Evolutionary conservation across 2,329 filamentous ascomycete species (phyloP), one percentile per base, ranked within the genome.

Genomic region (Daldinia eschscholtzii): DNA sequence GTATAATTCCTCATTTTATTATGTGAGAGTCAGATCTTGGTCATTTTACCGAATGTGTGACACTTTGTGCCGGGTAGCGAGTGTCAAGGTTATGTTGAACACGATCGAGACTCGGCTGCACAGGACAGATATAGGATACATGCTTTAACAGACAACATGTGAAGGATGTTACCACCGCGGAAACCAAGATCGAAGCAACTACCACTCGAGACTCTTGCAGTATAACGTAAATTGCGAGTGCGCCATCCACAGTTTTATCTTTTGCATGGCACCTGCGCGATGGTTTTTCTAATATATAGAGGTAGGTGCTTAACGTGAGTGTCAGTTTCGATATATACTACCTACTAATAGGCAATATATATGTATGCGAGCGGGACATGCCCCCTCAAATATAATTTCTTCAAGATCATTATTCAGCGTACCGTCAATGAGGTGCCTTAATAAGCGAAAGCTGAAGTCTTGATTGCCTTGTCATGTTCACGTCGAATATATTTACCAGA

Each of bases 141-240:
- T 23, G 6, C n/a, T 18, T 35, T 12, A n/a, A n/a, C n/a, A 46
- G n/a, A 46, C 57, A 5, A 9, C 60, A 67, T 53, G 48, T 60
- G 53, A 66, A 56, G 56, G 5, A 18, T 23, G 37, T 20, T 4
- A 41, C 28, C 12, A 41, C 28, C 7, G 46, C 41, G n/a, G 20
- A 55, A 39, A 53, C 42, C 33, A 37, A 53, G 33, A 4, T 37
- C n/a, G 9, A 35, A 18, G 15, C n/a, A 28, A 35, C 10, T 23
- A 41, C 37, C 50, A n/a, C 46, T 28, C 13, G 5, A 30, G 26
- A 30, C 6, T 30, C 23, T 28, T 28, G 13, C 13, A 28, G 6
- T 15, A 50, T 13, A 7, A 50, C 13, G 23, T 50, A 23, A 50
- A 50, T 12, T 50, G 26, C 23, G 23, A 30, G 13, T 13, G 13